Base-by-base conservation (phyloP, 495 filamentous ascomycete species). In the Thozetella sp. region DNA sequence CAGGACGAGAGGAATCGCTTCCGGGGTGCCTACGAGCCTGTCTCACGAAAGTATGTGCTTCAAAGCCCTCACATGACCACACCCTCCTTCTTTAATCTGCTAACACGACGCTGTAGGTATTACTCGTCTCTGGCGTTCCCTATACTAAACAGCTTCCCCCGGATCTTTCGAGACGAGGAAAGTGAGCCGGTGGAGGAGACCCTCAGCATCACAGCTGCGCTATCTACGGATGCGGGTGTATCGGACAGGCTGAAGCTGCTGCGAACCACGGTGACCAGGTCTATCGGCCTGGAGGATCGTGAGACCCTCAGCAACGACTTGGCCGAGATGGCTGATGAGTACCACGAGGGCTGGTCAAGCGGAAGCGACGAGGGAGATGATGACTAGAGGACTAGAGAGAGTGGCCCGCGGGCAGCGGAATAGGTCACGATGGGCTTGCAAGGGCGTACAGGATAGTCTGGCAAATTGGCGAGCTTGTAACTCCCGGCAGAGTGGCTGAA, bases 301-400 rank as follows among this genome's bases (percentile, higher is more conserved):
- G 95, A 99, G 74, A 80, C 78, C 13, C 79, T 99, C 30, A 82
- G 86, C 4, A 93, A 97, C 64, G 88, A 91, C n/a, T 78, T 99
- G 25, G 88, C 88, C 48, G 90, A 91, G 64, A 88, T 97, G 58
- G 86, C 89, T 12, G 94, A 97, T 67, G 88, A 87, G 59, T 98
- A 96, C 67, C 88, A 92, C 66, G 91, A 93, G 53, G 94, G 93
- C 1, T 98, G 93, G 92, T 84, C 87, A 37, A 93, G 90, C 72
- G 93, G 88, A 56, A 90, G 86, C 51, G 93, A 96, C 51, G 87
- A 87, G 12, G 92, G 90, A 37, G 90, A 93, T 62, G 93, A 94
- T 61, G 89, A 81, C 15, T 73, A 53, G 50, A 19, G n/a, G n/a
- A n/a, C n/a, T n/a, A n/a, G n/a, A n/a, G n/a, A n/a, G n/a, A n/a